Percentiles rank a stretch among this genome's conserved stretches.
Conservation (phyloP, 805 yeast genomes). For the Myxozyma geophila region DNA sequence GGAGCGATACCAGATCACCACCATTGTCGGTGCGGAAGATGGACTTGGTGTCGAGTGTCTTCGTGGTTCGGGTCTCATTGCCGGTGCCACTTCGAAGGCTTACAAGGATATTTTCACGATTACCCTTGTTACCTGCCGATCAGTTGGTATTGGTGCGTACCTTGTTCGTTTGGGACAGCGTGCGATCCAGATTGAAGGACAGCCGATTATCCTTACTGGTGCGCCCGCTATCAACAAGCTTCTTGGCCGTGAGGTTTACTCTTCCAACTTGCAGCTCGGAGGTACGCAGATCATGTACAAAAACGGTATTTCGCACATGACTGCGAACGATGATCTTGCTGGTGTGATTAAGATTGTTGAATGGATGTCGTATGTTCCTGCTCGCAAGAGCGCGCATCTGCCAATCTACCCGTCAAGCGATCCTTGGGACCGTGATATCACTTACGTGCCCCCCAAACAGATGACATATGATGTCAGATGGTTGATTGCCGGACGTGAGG, state of each 20-base stretch:
- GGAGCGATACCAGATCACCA: conserved; percentile 76
- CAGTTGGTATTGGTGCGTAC: conserved; percentile 99
- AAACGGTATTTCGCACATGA: conserved; percentile 97
- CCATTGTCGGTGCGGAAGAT: conserved; percentile 91
- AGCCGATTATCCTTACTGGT: conserved; percentile 97
- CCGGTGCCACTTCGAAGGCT: conserved; percentile 98
- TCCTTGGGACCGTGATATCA: conserved; percentile 92
- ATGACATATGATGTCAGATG: conserved; percentile 90
- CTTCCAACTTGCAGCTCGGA: conserved; percentile 96
- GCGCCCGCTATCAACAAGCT: conserved; percentile 98
- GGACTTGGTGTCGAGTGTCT: conserved; percentile 99
- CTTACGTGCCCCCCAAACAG: conserved; percentile 70
- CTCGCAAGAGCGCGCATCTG: conserved; percentile 84
- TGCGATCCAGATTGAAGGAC: conserved; percentile 98
- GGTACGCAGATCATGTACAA: conserved; percentile 99
- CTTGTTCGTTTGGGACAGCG: conserved; percentile 98
- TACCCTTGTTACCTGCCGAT: conserved; percentile 98
- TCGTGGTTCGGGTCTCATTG: conserved; percentile 97
- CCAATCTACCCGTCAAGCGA: conserved; percentile 82
- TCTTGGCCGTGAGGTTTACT: conserved; percentile 94
- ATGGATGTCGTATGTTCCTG: conserved; percentile 96
- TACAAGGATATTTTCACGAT: conserved; percentile 96
- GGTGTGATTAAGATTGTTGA: conserved; percentile 94
- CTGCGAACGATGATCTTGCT: conserved; percentile 94
- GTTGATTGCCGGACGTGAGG: conserved; percentile 84